A percentile compares a stretch with the other conserved stretches of the same genome.
These are phyloP conservation scores for Yamadazyma olivae DNA, from an alignment of 805 yeast genomes.

Conservation along the genomic window DNA sequence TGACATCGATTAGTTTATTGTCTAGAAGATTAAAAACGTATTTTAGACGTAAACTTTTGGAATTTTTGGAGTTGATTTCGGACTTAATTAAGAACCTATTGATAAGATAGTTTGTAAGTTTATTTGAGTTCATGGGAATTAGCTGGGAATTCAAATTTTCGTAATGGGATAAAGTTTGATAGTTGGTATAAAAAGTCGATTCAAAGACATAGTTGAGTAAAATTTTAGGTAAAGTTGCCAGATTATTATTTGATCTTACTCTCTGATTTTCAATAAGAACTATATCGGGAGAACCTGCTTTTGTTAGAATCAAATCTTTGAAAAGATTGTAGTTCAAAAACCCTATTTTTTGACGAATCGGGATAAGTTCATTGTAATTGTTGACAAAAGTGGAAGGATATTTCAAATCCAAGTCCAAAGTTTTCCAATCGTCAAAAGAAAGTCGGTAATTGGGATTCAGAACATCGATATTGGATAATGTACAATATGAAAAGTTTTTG, in stretches of 20 bases:
- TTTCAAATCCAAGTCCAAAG: conserved; percentile 11
- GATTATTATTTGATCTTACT: conserved; percentile 31
- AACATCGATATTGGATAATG: conserved; percentile 7
- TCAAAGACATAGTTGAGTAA: conserved; percentile 37
- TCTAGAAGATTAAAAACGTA: conserved; percentile 3
- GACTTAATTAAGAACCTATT: conserved; percentile 27
- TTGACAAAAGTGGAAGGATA: conserved; percentile 5
- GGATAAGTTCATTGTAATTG: conserved; percentile 5
- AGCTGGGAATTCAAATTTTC: conserved; percentile 15
- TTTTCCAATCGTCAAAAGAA: conserved; percentile 12
- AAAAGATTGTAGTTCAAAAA: conserved; percentile 15
- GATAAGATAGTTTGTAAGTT: conserved; percentile 38
- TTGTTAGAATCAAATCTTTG: conserved; percentile 16
- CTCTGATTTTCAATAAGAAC: conserved; percentile 39
- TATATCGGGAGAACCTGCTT: conserved; percentile 11
- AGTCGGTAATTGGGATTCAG: conserved; percentile 6
- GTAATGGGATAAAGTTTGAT: conserved; percentile 16
- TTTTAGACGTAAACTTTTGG: conserved; percentile 8
- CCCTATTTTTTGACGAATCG: conserved; percentile 6
- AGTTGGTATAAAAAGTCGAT: conserved; percentile 30
- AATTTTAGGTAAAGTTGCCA: conserved; percentile 38
- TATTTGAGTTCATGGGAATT: conserved; percentile 33
- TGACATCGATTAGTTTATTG: background rate
- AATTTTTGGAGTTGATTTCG: conserved; percentile 9
- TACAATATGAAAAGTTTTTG: conserved; percentile 40